A percentile compares a stretch with the other conserved stretches of the same genome.
Evolutionary conservation across 2,329 filamentous ascomycete genomes (phyloP).

Genomic region (Kalmusia sp.): DNA sequence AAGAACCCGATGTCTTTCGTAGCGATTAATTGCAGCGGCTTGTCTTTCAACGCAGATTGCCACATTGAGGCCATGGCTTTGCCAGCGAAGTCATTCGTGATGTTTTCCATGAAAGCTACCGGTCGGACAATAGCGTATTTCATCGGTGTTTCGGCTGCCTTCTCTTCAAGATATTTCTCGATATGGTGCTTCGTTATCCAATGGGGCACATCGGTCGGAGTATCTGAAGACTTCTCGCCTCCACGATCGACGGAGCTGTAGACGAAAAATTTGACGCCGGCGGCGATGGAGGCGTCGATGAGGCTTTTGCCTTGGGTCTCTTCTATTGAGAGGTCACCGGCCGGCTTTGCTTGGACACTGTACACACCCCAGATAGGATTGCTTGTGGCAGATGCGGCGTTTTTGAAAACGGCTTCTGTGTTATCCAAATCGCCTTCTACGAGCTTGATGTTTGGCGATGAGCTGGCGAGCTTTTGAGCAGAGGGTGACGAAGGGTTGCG

Average conservation of each 20-base stretch:
- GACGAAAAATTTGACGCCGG: conserved; percentile 43
- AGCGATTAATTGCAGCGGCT: conserved; percentile 43
- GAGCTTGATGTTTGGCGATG: conserved; percentile 57
- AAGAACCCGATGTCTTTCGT: conserved; percentile 57
- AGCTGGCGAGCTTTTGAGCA: conserved; percentile 54
- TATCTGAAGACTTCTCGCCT: conserved; percentile 51
- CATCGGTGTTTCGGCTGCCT: conserved; percentile 51
- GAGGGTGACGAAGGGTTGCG: conserved; percentile 56
- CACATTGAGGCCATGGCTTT: conserved; percentile 23
- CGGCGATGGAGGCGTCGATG: conserved; percentile 36
- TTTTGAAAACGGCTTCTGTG: conserved; percentile 55
- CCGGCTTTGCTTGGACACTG: conserved; percentile 42
- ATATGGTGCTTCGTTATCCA: conserved; percentile 66
- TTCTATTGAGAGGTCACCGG: conserved; percentile 31
- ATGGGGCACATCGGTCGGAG: conserved; percentile 63
- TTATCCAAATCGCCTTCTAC: conserved; percentile 62
- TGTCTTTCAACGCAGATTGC: conserved; percentile 16
- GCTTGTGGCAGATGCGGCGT: conserved; percentile 40
- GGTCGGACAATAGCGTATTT: conserved; percentile 66
- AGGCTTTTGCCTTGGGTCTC: conserved; percentile 43
- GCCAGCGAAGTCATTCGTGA: conserved; percentile 45
- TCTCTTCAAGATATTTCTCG: conserved; percentile 62
- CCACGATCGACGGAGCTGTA: conserved; percentile 46
- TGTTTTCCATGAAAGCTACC: conserved; percentile 66
- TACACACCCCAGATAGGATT: conserved; percentile 36